A percentile compares a stretch with the other conserved stretches of the same genome.
Conservation (phyloP, 441 rosid genomes). For the Manihot esculenta region DNA sequence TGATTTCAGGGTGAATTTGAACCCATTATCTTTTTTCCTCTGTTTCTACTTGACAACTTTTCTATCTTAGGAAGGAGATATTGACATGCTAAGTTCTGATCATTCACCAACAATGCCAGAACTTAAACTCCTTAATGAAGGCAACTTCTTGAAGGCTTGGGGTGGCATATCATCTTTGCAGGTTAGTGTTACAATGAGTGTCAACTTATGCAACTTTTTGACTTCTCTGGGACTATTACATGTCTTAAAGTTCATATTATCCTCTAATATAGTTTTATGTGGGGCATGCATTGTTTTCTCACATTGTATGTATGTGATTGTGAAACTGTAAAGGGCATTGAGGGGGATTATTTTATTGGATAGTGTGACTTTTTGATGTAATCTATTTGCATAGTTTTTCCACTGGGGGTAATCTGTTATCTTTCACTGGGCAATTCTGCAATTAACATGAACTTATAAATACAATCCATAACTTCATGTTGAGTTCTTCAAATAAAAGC, state of each 20-base stretch:
- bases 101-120: constrained; percentile 93
- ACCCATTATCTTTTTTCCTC: not conserved
- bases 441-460: not conserved
- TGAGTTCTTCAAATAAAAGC: not conserved
- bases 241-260: not conserved
- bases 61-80: constrained; percentile 70
- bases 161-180: constrained; percentile 98
- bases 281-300: not conserved
- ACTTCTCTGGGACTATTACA: not conserved
- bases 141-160: constrained; percentile 91
- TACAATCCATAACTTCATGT: not conserved
- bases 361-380: not conserved
- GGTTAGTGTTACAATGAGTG: constrained; percentile 36
- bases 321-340: not conserved
- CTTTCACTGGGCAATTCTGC: not conserved
- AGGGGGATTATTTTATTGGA: not conserved
- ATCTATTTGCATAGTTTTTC: not conserved
- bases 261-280: not conserved
- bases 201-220: not conserved
- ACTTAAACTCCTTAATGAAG: constrained; percentile 71
- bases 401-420: not conserved
- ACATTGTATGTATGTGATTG: not conserved
- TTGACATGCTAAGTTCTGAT: constrained; percentile 92
- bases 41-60: constrained; percentile 16
- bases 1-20: constrained; percentile 8